Evolutionary conservation across 768 basidiomycete species (phyloP), one percentile per base, ranked within the genome.

Genomic region (Mycena galopus): DNA sequence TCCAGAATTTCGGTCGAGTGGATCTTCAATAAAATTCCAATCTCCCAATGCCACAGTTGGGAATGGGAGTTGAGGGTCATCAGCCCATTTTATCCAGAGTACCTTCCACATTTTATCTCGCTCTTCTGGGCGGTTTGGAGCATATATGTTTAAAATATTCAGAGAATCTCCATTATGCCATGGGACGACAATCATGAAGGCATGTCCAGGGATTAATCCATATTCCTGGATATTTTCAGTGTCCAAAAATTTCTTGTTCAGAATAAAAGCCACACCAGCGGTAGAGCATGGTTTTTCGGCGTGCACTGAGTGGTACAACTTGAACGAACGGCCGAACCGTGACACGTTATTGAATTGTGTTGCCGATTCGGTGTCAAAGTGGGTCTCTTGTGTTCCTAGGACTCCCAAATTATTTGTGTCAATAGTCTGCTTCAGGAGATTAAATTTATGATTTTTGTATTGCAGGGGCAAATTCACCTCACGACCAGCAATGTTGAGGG

Each of bases 1-100:
- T 0, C 42, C 50, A 0, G 79, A 79, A 3, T 67, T 33, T 2
- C 77, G 23, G 44, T 79, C 80, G 0, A 79, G 16, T 0, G 61
- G 2, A 14, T 80, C 79, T 44, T 81, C 77, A 0, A 76, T 70
- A 0, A 80, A 16, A 63, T 82, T 82, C 50, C 80, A 79, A 51
- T 82, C 80, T 0, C 79, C 78, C 0, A 79, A 47, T 14, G 79
- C 29, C 9, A 63, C 9, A 23, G 39, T 17, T 30, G 68, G 68
- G 9, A 69, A 42, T 21, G 68, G 68, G 1, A 63, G 27, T 11
- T n/a, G 19, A 1, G 16, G 1, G 44, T 69, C 59, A 29, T 53
- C 14, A 16, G 56, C 29, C 56, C 56, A 57, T 33, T 17, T 30
- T 2, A 14, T 33, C 29, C 56, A 32, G 8, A 57, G 56, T 32